Percentiles rank a stretch among this genome's conserved stretches.
phyloP scores from a whole-genome alignment of 345 rosid species.

The Nasturtium officinale region DNA sequence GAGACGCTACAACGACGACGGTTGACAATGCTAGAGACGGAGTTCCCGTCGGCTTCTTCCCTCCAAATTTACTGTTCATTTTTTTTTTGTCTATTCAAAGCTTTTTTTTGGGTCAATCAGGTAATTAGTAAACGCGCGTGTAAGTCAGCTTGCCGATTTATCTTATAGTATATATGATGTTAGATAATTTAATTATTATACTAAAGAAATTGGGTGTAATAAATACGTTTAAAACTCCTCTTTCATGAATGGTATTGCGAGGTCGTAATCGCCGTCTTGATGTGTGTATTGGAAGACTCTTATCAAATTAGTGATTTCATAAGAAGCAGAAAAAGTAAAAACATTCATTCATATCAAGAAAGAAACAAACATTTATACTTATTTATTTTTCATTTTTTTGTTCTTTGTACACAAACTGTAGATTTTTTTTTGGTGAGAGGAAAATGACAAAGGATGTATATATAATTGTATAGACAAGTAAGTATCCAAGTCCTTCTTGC shows the following conservation, averaged over 20 bases:
- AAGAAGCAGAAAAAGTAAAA: background rate
- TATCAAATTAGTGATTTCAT: background rate
- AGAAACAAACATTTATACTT: constrained; percentile 9
- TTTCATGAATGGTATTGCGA: background rate
- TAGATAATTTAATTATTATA: background rate
- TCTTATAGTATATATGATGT: background rate
- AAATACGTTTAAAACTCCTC: background rate
- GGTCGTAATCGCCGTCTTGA: background rate
- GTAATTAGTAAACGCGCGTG: background rate
- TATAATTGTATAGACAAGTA: constrained; percentile 33
- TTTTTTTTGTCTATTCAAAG: background rate
- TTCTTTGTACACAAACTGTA: constrained; percentile 22
- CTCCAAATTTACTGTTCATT: constrained; percentile 60
- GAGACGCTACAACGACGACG: constrained; percentile 61
- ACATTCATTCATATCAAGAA: background rate
- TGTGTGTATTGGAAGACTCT: background rate
- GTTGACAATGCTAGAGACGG: constrained; percentile 69
- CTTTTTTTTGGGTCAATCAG: background rate
- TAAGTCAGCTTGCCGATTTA: background rate
- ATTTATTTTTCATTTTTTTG: background rate
- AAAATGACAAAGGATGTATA: constrained; percentile 4
- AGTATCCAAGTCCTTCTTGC: constrained; percentile 18
- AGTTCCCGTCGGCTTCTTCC: constrained; percentile 62
- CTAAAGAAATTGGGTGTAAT: background rate
- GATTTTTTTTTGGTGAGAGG: background rate